These are phyloP conservation scores for Aspergillus pseudonomiae DNA, from an alignment of 2,329 filamentous ascomycete genomes.

Conservation along the genomic window DNA sequence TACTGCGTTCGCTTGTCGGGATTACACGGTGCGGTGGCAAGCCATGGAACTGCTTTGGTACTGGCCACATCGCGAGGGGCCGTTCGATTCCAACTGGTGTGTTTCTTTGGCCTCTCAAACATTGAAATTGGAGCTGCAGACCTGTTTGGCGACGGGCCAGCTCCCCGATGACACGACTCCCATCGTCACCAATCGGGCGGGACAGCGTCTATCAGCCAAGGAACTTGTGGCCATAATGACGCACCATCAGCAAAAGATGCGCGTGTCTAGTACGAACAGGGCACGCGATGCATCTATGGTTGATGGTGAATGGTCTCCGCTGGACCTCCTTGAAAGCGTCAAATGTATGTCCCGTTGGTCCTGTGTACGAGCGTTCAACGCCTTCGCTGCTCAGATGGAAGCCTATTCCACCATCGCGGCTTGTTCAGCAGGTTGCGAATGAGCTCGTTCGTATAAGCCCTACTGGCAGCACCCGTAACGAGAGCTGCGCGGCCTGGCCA, in stretches of 20 bases:
- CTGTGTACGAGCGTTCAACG: background rate
- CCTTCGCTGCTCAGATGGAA: background rate
- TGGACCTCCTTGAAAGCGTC: background rate
- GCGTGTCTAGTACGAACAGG: too few relatives aligned
- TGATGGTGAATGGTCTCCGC: background rate
- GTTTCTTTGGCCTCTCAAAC: background rate
- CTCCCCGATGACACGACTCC: background rate
- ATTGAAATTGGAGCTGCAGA: background rate
- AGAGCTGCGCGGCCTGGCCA: too few relatives aligned
- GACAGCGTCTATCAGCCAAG: background rate
- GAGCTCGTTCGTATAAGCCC: too few relatives aligned
- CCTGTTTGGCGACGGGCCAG: background rate
- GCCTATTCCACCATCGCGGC: background rate
- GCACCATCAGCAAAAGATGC: background rate
- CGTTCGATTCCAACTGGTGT: background rate
- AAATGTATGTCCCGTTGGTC: background rate
- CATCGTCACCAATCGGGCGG: background rate
- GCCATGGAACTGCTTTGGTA: background rate
- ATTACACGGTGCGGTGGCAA: background rate
- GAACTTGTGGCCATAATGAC: background rate
- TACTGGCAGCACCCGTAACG: too few relatives aligned
- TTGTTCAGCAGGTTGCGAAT: too few relatives aligned
- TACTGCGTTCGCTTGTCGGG: background rate
- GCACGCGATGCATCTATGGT: background rate
- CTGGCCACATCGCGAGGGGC: constrained; percentile 8